Conservation (phyloP, 768 basidiomycete species). For the Rhodotorula babjevae region DNA sequence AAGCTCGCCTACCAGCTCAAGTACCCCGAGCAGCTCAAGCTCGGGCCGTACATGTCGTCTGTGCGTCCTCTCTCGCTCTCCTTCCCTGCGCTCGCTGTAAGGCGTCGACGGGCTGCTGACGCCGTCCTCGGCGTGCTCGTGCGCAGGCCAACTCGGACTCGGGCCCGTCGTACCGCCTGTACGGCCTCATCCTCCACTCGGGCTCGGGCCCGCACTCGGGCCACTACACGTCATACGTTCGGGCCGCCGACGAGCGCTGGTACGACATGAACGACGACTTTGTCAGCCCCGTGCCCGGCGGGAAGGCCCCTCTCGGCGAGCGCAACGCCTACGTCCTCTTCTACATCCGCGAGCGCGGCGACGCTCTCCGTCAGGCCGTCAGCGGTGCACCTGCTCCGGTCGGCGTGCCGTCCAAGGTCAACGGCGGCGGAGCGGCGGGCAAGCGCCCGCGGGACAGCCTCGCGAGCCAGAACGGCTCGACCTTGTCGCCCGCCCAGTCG, state of each 20-base stretch:
- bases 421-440: neutral
- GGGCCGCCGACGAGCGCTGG: conserved; percentile 65
- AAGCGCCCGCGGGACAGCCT: neutral
- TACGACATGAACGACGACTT: conserved; percentile 90
- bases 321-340: conserved; percentile 89
- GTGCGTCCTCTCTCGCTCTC: conserved; percentile 41
- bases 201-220: conserved; percentile 91
- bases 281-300: conserved; percentile 50
- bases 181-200: conserved; percentile 87
- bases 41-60: conserved; percentile 77
- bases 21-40: conserved; percentile 70
- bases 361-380: conserved; percentile 7
- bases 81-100: neutral
- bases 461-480: neutral
- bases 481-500: neutral
- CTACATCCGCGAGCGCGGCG: conserved; percentile 67
- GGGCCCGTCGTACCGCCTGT: conserved; percentile 75
- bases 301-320: conserved; percentile 55
- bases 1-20: conserved; percentile 73
- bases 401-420: neutral
- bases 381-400: no score
- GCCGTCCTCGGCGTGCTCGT: no score
- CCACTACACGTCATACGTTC: conserved; percentile 86
- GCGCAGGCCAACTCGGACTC: neutral
- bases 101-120: no score